Percentiles rank a stretch among this genome's conserved stretches.
phyloP scores from a whole-genome alignment of 768 basidiomycete genomes.

The Lyophyllum decastes region DNA sequence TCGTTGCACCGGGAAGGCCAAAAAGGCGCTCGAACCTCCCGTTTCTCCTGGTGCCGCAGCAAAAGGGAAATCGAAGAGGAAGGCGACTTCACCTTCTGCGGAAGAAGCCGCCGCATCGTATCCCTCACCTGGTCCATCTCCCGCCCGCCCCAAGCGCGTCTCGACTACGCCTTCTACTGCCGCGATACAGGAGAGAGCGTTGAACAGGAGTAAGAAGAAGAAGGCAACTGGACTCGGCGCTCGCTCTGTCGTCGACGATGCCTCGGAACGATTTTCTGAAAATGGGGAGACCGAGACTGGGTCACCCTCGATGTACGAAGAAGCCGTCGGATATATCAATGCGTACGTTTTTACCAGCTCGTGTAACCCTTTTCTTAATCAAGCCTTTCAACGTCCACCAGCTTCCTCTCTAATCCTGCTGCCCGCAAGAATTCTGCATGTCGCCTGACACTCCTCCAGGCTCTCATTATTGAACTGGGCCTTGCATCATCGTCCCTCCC shows the following conservation, averaged over 20 bases:
- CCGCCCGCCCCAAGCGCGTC: background rate
- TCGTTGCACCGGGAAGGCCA: background rate
- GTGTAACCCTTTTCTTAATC: background rate
- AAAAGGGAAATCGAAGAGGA: constrained; percentile 8
- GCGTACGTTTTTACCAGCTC: constrained; percentile 44
- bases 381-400: constrained; percentile 18
- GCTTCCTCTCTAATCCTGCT: constrained; percentile 54
- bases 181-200: constrained; percentile 11
- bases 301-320: constrained; percentile 47
- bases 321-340: constrained; percentile 61
- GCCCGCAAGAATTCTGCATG: constrained; percentile 42
- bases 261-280: constrained; percentile 46
- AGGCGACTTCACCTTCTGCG: constrained; percentile 3
- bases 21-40: background rate
- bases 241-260: constrained; percentile 51
- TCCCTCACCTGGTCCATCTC: constrained; percentile 10
- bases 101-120: constrained; percentile 9
- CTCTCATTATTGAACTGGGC: constrained; percentile 81
- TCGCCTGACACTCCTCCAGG: constrained; percentile 66
- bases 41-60: background rate
- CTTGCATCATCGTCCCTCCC: constrained; percentile 54
- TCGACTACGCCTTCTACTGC: constrained; percentile 8
- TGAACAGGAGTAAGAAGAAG: constrained; percentile 17
- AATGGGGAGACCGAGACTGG: constrained; percentile 27
- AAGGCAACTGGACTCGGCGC: constrained; percentile 28